Conservation (phyloP, 768 basidiomycete genomes). For the Tulasnella sp. region DNA sequence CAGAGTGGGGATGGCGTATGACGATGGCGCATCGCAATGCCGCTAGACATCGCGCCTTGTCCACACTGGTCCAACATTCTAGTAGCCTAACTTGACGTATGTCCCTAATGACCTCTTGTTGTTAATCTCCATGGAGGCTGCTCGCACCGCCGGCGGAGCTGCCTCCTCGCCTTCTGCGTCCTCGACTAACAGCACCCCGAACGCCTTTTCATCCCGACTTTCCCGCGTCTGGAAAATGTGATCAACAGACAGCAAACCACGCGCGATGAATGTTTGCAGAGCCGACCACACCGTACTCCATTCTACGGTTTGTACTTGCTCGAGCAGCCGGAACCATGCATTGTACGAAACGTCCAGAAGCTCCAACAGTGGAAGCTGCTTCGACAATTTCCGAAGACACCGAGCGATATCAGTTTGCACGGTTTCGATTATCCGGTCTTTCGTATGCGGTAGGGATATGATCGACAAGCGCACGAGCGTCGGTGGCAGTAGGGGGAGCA, state of each 20-base stretch:
- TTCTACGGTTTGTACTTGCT: background rate
- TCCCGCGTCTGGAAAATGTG: background rate
- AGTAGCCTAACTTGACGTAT: background rate
- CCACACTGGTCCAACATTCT: background rate
- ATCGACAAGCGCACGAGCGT: conserved; percentile 2
- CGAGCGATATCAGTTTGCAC: background rate
- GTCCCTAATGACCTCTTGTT: background rate
- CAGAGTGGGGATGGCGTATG: background rate
- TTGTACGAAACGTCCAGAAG: conserved; percentile 22
- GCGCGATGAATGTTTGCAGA: background rate
- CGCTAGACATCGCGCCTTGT: background rate
- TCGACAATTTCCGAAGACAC: background rate
- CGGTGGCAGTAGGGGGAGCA: conserved; percentile 16
- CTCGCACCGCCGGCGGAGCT: background rate
- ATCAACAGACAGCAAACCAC: background rate
- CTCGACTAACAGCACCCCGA: background rate
- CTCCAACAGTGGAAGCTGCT: conserved; percentile 10
- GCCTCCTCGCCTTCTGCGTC: background rate
- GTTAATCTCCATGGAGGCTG: background rate
- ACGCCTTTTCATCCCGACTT: background rate
- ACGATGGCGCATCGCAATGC: background rate
- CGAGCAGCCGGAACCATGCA: background rate
- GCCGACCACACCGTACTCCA: background rate
- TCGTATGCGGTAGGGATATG: background rate
- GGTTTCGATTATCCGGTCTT: background rate